A percentile compares a stretch with the other conserved stretches of the same genome.
phyloP scores from a whole-genome alignment of 306 rosid species.

The Alnus glutinosa region DNA sequence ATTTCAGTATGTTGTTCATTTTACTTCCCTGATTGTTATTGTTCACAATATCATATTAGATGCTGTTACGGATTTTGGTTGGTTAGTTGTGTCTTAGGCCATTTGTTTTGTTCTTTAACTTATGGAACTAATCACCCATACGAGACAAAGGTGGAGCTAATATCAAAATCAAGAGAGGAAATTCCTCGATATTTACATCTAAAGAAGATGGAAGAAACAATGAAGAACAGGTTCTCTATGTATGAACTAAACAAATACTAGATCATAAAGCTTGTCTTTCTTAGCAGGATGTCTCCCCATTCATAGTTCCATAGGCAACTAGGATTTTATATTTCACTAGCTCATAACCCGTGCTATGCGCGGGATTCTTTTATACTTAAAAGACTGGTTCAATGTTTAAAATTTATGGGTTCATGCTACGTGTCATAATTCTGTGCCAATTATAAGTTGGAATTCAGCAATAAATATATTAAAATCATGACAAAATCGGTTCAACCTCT shows the following conservation, averaged over 20 bases:
- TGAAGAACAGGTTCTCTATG: background rate
- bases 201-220: background rate
- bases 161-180: slow-evolving; percentile 5
- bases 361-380: too few species aligned
- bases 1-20: background rate
- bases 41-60: background rate
- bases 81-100: background rate
- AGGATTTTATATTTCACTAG: background rate
- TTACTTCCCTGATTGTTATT: background rate
- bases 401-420: too few species aligned
- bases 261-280: background rate
- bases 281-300: slow-evolving; percentile 1
- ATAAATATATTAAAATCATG: too few species aligned
- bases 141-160: background rate
- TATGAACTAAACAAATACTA: background rate
- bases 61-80: background rate
- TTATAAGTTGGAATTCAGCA: too few species aligned
- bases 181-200: slow-evolving; percentile 11
- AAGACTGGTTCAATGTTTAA: too few species aligned
- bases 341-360: too few species aligned
- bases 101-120: background rate
- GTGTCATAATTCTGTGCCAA: too few species aligned
- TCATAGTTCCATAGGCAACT: background rate
- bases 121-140: background rate
- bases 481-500: too few species aligned